phyloP scores from a whole-genome alignment of 257 asterid species.

The Cordia subcordata region DNA sequence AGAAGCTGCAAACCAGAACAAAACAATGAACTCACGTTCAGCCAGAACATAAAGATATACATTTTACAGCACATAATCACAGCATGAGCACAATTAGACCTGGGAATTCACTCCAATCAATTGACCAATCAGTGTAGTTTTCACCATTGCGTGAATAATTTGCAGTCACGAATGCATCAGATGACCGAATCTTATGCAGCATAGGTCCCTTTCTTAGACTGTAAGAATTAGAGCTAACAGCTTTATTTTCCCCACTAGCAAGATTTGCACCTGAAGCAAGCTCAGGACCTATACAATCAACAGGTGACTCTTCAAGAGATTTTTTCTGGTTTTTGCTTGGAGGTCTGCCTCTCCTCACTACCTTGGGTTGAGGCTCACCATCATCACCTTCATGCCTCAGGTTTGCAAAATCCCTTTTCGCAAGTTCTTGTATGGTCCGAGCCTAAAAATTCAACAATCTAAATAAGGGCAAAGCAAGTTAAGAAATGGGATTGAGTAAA shows the following conservation, averaged over 20 bases:
- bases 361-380: slow-evolving; percentile 85
- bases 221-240: slow-evolving; percentile 61
- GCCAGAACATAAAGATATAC: slow-evolving; percentile 4
- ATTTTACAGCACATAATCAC: slow-evolving; percentile 1
- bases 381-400: slow-evolving; percentile 75
- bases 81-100: slow-evolving; percentile 35
- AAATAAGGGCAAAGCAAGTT: slow-evolving; percentile 9
- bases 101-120: slow-evolving; percentile 97
- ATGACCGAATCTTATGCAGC: slow-evolving; percentile 36
- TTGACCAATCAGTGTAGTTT: slow-evolving; percentile 53
- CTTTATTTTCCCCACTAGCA: slow-evolving; percentile 53
- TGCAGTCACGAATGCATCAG: slow-evolving; percentile 45
- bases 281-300: slow-evolving; percentile 43
- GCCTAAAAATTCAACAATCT: slow-evolving; percentile 46
- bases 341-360: slow-evolving; percentile 90
- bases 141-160: slow-evolving; percentile 62
- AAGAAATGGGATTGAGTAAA: not conserved
- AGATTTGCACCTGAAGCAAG: slow-evolving; percentile 54
- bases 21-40: not conserved
- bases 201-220: slow-evolving; percentile 71
- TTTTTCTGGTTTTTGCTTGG: slow-evolving; percentile 71
- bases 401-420: slow-evolving; percentile 75
- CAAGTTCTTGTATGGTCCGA: slow-evolving; percentile 74
- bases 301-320: slow-evolving; percentile 46
- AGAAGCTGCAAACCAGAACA: slow-evolving; percentile 48